phyloP scores from a whole-genome alignment of 225 moss, liverwort and hornwort genomes.

The Asterella californica region DNA sequence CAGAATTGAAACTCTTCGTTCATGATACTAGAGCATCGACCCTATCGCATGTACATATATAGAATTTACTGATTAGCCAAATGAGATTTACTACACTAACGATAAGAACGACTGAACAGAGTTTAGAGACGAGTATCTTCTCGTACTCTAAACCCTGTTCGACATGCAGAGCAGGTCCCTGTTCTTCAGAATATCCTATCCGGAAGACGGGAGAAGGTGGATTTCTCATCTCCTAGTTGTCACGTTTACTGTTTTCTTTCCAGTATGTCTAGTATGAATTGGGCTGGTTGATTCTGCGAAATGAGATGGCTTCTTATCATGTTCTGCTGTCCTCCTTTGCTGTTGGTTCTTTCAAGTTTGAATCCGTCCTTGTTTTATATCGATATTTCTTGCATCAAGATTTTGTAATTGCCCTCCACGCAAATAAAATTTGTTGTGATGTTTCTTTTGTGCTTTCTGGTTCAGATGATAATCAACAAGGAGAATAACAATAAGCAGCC shows the following conservation, averaged over 20 bases:
- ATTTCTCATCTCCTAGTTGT: background rate
- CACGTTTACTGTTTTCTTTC: background rate
- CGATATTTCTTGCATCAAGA: background rate
- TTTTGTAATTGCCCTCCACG: no score
- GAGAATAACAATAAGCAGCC: constrained; percentile 77
- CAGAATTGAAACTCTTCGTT: no score
- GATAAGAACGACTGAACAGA: constrained; percentile 54
- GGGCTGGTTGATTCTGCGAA: background rate
- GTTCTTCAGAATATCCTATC: constrained; percentile 31
- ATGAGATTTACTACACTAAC: constrained; percentile 51
- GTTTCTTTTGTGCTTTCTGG: background rate
- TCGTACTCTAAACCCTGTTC: constrained; percentile 49
- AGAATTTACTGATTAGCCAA: no score
- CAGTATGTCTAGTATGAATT: background rate
- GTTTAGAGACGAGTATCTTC: constrained; percentile 55
- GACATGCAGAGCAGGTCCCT: constrained; percentile 43
- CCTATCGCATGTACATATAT: no score
- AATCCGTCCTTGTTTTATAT: background rate
- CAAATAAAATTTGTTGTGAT: no score
- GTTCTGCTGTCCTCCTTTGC: background rate
- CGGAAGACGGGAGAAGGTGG: constrained; percentile 46
- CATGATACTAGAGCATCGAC: no score
- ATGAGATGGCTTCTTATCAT: background rate
- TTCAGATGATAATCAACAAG: constrained; percentile 53
- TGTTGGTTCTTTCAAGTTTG: background rate